Evolutionary conservation across 2,329 filamentous ascomycete genomes (phyloP).

Genomic region (Nannizziopsis arthrosporioides): DNA sequence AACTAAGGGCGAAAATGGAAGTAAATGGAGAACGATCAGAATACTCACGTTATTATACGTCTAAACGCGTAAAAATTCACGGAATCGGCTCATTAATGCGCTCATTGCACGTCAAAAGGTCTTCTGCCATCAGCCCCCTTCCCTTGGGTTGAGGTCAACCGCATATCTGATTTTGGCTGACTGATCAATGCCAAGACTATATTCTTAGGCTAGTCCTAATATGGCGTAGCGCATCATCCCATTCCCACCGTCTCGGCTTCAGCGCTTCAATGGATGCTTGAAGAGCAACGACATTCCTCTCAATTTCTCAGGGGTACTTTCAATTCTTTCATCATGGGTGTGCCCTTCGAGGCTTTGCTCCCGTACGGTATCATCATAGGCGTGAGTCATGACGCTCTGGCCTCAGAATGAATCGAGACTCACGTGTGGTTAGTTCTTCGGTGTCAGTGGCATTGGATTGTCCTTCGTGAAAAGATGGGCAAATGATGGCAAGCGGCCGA

Average conservation of each 20-base stretch:
- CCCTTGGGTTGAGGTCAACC: constrained; percentile 14
- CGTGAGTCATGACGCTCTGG: constrained; percentile 35
- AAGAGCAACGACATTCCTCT: neutral
- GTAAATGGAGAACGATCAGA: neutral
- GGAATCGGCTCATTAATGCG: constrained; percentile 16
- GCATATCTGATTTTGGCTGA: constrained; percentile 16
- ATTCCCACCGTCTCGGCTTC: neutral
- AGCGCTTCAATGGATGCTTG: neutral
- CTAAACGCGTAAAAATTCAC: constrained; percentile 20
- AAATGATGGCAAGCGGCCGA: constrained; percentile 51
- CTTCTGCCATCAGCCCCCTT: constrained; percentile 16
- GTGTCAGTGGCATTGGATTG: constrained; percentile 47
- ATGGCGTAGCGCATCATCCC: neutral
- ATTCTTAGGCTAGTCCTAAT: constrained; percentile 10
- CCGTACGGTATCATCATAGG: constrained; percentile 53
- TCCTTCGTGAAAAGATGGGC: constrained; percentile 47
- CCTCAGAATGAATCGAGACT: neutral
- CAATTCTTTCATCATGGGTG: constrained; percentile 42
- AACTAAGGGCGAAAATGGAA: neutral
- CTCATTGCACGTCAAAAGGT: constrained; percentile 22
- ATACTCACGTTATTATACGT: constrained; percentile 8
- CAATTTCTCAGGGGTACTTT: neutral
- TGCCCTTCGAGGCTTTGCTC: constrained; percentile 54
- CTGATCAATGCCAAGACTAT: constrained; percentile 15
- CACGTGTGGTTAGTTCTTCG: constrained; percentile 44